These are phyloP conservation scores for Melanomma pulvis-pyrius DNA, from an alignment of 495 filamentous ascomycete species.

Conservation along the genomic window DNA sequence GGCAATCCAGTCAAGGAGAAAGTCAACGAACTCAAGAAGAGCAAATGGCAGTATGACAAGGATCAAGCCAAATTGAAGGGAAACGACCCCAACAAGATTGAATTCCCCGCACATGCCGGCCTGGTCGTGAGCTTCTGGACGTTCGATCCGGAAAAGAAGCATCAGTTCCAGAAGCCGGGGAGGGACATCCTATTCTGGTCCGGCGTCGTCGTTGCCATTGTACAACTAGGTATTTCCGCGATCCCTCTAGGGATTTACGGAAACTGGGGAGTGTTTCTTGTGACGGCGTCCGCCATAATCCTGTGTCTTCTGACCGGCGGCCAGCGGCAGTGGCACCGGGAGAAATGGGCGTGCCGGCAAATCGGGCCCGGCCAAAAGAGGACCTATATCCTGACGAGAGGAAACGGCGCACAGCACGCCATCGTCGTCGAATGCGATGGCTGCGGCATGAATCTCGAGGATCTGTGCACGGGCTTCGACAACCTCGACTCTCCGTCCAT, in stretches of 20 bases:
- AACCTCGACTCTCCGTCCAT: not conserved
- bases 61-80: too few species aligned
- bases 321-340: conserved; percentile 54
- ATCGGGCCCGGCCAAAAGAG: too few species aligned
- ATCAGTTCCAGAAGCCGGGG: too few species aligned
- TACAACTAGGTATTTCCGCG: conserved; percentile 54
- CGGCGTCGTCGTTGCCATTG: conserved; percentile 43
- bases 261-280: conserved; percentile 53
- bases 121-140: too few species aligned
- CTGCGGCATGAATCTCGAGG: conserved; percentile 52
- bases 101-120: too few species aligned
- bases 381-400: conserved; percentile 47
- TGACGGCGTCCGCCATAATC: conserved; percentile 48
- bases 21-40: too few species aligned
- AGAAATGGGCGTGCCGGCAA: conserved; percentile 54
- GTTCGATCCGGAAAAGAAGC: too few species aligned
- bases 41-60: too few species aligned
- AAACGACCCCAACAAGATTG: too few species aligned
- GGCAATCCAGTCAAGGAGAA: too few species aligned
- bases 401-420: conserved; percentile 53
- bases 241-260: conserved; percentile 49
- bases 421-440: conserved; percentile 49
- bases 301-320: conserved; percentile 45
- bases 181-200: conserved; percentile 44
- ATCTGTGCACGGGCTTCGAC: conserved; percentile 41